Conservation (phyloP, 164 flowering plant genomes). For the Macadamia integrifolia region DNA sequence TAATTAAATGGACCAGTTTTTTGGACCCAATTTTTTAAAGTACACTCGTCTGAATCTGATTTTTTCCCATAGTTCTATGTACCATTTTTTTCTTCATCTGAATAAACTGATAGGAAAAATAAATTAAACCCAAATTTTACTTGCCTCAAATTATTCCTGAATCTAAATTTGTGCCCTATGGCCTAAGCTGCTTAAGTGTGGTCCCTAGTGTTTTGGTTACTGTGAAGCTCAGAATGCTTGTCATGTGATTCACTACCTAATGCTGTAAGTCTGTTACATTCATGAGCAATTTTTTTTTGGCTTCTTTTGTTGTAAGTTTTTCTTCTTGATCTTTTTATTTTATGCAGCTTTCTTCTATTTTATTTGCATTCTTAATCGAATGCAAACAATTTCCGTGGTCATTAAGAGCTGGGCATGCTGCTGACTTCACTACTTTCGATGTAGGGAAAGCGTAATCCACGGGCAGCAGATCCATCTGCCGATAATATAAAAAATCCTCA, state of each 20-base stretch:
- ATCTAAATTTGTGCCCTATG: too few species aligned
- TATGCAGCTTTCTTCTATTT: not conserved
- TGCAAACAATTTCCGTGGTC: not conserved
- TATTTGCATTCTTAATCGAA: not conserved
- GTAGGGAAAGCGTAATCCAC: conserved; percentile 71
- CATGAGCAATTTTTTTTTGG: not conserved
- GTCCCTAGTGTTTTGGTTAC: too few species aligned
- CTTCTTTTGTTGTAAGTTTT: not conserved
- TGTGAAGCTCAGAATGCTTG: too few species aligned
- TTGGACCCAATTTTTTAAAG: too few species aligned
- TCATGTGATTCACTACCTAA: not conserved
- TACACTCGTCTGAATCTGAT: too few species aligned
- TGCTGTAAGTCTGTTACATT: not conserved
- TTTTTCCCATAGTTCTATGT: too few species aligned
- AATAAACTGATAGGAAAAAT: not conserved
- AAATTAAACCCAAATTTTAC: too few species aligned
- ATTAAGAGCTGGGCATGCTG: conserved; percentile 2
- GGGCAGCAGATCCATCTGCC: conserved; percentile 57
- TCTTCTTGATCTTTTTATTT: not conserved
- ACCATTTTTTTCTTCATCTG: too few species aligned
- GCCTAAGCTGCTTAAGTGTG: too few species aligned
- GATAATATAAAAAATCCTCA: conserved; percentile 67
- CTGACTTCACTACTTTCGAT: conserved; percentile 10
- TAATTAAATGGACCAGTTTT: too few species aligned
- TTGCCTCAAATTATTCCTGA: too few species aligned